These are phyloP conservation scores for Lablab purpureus DNA, from an alignment of 306 rosid genomes.

Conservation along the genomic window DNA sequence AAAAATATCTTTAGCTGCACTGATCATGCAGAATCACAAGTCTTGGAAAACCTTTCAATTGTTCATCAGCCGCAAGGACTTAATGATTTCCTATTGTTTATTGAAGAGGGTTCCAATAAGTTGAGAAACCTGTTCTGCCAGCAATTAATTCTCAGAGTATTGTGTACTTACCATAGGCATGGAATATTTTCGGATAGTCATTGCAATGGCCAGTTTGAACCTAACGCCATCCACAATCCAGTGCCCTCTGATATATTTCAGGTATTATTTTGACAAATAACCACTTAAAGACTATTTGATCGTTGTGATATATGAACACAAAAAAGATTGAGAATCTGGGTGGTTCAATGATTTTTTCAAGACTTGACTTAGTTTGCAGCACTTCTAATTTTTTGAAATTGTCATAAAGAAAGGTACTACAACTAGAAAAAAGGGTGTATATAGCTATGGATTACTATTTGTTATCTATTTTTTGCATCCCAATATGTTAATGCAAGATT, in stretches of 20 bases:
- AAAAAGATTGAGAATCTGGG: neutral
- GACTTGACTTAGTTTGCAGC: conserved; percentile 12
- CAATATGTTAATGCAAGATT: conserved; percentile 16
- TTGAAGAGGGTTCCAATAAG: conserved; percentile 59
- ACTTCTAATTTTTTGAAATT: neutral
- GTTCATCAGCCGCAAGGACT: conserved; percentile 50
- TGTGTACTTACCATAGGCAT: conserved; percentile 46
- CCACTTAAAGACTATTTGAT: neutral
- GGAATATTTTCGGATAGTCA: conserved; percentile 43
- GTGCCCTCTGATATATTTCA: conserved; percentile 70
- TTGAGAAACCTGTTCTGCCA: conserved; percentile 64
- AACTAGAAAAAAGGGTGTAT: conserved; percentile 5
- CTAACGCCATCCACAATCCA: conserved; percentile 36
- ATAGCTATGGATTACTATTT: conserved; percentile 18
- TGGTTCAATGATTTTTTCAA: neutral
- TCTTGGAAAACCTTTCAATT: conserved; percentile 37
- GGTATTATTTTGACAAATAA: conserved; percentile 49
- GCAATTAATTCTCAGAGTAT: conserved; percentile 54
- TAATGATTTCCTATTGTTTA: conserved; percentile 52
- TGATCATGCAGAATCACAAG: conserved; percentile 40
- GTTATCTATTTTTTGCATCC: conserved; percentile 1
- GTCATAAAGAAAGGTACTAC: neutral
- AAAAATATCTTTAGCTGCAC: conserved; percentile 46
- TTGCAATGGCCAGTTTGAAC: conserved; percentile 45
- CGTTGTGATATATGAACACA: neutral